Base-by-base conservation (phyloP, 2,329 filamentous ascomycete species). In the Trichoderma endophyticum region DNA sequence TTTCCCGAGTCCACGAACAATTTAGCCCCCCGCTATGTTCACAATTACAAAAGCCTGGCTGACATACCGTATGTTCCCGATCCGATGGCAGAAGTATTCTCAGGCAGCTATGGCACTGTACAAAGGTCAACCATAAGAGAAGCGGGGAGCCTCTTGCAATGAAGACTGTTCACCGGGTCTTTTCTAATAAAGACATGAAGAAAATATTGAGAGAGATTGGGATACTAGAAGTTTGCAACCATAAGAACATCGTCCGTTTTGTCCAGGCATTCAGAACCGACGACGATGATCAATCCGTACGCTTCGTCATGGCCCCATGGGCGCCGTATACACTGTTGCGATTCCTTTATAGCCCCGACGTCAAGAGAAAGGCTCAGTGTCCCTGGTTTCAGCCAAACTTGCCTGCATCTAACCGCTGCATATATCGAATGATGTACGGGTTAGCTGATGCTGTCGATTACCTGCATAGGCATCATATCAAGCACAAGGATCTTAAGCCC, bases 401-500 rank as follows among this genome's bases (percentile, higher is more conserved):
- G n/a, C n/a, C n/a, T 14, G 26, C 18, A 24, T 57, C 54, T 9
- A 57, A 15, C 54, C 15, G 54, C 11, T 30, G 24, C 54, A 30
- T 57, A 7, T 70, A 70, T 24, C 66, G 26, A 30, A 70, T 70
- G 5, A 70, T 70, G 34, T 28, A 24, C 21, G 56, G 51, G 28
- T 28, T 70, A 6, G 57, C 66, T 4, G 34, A 34, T 3, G 66
- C 66, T 6, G 66, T 70, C 28, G 56, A 21, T 21, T 70, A 26
- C 18, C 66, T 70, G 8, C 66, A 70, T 21, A 15, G 21, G 5
- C 56, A 36, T 7, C 28, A 9, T 15, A 70, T 70, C 15, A 70
- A 70, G 36, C 66, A 70, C 54, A 70, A 70, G 66, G 66, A 70
- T 43, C 24, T 70, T 1, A 70, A 70, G 26, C 66, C 66, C 5